A percentile compares a stretch with the other conserved stretches of the same genome.
Evolutionary conservation across 352 stramenopile genomes (phyloP).

Genomic region (Phytophthora cryptogea): DNA sequence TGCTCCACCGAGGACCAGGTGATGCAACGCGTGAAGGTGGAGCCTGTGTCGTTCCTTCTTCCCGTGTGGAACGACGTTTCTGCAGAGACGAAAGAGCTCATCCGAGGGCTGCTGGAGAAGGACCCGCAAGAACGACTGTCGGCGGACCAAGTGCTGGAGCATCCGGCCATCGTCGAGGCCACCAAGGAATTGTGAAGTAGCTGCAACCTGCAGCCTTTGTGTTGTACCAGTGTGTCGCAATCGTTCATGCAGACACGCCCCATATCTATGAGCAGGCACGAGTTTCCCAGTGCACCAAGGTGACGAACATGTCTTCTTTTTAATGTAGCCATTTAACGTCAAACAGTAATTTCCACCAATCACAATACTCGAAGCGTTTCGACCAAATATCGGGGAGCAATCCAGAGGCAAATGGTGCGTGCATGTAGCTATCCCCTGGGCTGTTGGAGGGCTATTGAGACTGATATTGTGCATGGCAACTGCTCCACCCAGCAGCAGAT

Average conservation of each 20-base stretch:
- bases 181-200: conserved; percentile 32
- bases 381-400: conserved; percentile 2
- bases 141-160: conserved; percentile 55
- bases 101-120: conserved; percentile 75
- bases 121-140: conserved; percentile 55
- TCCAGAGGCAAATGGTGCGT: conserved; percentile 27
- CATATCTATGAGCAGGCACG: conserved; percentile 28
- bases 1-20: conserved; percentile 80
- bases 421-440: background rate
- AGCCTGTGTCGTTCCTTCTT: conserved; percentile 61
- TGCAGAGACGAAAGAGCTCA: conserved; percentile 61
- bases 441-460: background rate
- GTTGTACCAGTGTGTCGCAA: conserved; percentile 10
- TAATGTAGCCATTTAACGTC: background rate
- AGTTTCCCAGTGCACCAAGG: background rate
- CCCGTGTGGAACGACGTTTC: conserved; percentile 61
- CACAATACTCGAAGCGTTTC: too few relatives aligned
- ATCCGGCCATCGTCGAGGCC: conserved; percentile 37
- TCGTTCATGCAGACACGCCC: conserved; percentile 8
- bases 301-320: conserved; percentile 17
- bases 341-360: too few relatives aligned
- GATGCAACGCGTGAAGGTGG: conserved; percentile 53
- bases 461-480: conserved; percentile 4
- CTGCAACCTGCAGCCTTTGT: conserved; percentile 8
- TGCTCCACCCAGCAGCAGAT: conserved; percentile 42